Evolutionary conservation across 768 basidiomycete species (phyloP).

Genomic region (Leucogyrophana mollusca): DNA sequence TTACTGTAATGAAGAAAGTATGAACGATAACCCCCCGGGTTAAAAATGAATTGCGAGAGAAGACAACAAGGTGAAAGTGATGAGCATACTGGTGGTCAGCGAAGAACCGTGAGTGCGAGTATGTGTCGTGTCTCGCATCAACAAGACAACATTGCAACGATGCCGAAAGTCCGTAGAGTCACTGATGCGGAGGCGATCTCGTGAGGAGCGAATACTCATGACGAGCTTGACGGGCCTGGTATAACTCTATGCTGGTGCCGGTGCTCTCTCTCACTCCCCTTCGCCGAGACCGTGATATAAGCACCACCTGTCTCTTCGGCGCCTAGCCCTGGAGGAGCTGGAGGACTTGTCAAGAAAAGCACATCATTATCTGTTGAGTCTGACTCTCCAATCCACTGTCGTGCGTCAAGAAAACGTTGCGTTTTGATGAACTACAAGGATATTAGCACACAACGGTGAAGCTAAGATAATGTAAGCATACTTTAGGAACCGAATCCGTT

Average conservation of each 20-base stretch:
- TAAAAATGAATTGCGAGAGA: slow-evolving; percentile 15
- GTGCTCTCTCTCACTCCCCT: slow-evolving; percentile 70
- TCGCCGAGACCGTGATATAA: slow-evolving; percentile 83
- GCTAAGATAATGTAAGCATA: slow-evolving; percentile 28
- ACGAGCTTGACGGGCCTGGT: slow-evolving; percentile 22
- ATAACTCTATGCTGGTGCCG: slow-evolving; percentile 33
- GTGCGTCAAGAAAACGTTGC: slow-evolving; percentile 73
- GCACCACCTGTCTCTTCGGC: slow-evolving; percentile 77
- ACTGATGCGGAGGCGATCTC: slow-evolving; percentile 2
- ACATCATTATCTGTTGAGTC: slow-evolving; percentile 65
- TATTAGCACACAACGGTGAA: slow-evolving; percentile 1
- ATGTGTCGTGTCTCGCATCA: slow-evolving; percentile 25
- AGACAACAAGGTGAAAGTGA: slow-evolving; percentile 18
- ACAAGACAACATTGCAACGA: slow-evolving; percentile 19
- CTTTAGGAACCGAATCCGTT: slow-evolving; percentile 98
- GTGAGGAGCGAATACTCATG: slow-evolving; percentile 22
- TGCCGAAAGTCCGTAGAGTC: slow-evolving; percentile 17
- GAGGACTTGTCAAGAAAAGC: slow-evolving; percentile 52
- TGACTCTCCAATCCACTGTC: slow-evolving; percentile 77
- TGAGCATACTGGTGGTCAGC: slow-evolving; percentile 13
- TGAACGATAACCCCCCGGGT: slow-evolving; percentile 18
- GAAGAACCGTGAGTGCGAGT: slow-evolving; percentile 20
- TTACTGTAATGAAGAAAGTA: slow-evolving; percentile 30
- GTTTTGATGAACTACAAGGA: slow-evolving; percentile 80
- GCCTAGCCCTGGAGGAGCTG: slow-evolving; percentile 69